Base-by-base conservation (phyloP, 345 rosid genomes). In the Arabidopsis suecica region DNA sequence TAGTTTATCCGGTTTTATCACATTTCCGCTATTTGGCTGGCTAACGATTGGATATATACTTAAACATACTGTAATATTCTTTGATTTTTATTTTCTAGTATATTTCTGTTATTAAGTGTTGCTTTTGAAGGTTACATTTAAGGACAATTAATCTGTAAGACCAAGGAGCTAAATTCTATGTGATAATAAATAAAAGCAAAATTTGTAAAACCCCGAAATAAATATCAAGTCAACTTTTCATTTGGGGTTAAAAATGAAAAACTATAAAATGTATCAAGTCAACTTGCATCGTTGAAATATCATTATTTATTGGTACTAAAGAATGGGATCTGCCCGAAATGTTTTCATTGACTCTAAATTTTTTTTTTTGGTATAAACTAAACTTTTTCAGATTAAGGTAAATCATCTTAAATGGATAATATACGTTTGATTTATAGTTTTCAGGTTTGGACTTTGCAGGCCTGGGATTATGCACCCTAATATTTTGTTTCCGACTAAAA, bases 91-190 rank as follows among this genome's bases (percentile, higher is more conserved):
- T 23, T 23, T 2, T 23, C 32, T 28, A 3, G 32, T 28, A 28
- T 28, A 28, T 4, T 28, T 28, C 3, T 28, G 32, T 28, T 28
- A 28, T 3, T 3, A 28, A 28, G 32, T 28, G 32, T 28, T 28
- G 32, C 32, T 0, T 28, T 28, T 28, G 32, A 28, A 28, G 48
- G 61, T 40, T 61, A 71, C 45, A 41, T 61, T 47, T 18, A 25
- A n/a, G 34, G 10, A 11, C 55, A 72, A 32, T 72, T 40, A 62
- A 30, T 72, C 22, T 32, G 54, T 41, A 54, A 40, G 53, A 72
- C 48, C 6, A 5, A 51, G n/a, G 53, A 25, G 40, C 69, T 51
- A 5, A 49, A 28, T 61, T 72, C 61, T 23, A 28, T 49, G 48
- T 60, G 59, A 61, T 48, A 6, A 14, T 48, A 20, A 45, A 71